Evolutionary conservation across 2,329 filamentous ascomycete species (phyloP).

Genomic region (Fusarium continuum): DNA sequence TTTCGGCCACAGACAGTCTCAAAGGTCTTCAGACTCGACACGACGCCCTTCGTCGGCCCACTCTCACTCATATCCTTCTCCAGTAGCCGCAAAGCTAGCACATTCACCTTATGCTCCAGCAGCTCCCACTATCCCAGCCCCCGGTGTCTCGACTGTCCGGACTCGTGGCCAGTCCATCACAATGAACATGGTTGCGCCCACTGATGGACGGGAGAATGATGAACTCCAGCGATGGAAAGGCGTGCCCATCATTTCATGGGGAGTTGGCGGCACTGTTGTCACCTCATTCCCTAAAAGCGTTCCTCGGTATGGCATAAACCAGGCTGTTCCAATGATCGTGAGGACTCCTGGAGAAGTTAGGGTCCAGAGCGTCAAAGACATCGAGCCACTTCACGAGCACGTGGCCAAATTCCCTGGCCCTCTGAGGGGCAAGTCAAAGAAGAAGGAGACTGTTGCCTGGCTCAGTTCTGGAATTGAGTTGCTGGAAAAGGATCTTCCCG

Average conservation of each 20-base stretch:
- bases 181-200: conserved; percentile 68
- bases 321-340: conserved; percentile 78
- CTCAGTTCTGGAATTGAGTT: conserved; percentile 77
- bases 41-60: conserved; percentile 66
- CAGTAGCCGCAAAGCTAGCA: conserved; percentile 40
- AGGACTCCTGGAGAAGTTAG: conserved; percentile 84
- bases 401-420: conserved; percentile 89
- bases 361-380: conserved; percentile 77
- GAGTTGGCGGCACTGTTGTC: conserved; percentile 82
- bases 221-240: conserved; percentile 91
- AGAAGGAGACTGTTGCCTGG: conserved; percentile 91
- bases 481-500: conserved; percentile 69
- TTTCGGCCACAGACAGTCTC: conserved; percentile 50
- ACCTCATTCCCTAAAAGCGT: conserved; percentile 90
- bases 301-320: conserved; percentile 82
- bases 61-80: conserved; percentile 54
- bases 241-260: conserved; percentile 85
- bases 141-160: conserved; percentile 45
- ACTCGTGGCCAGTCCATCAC: conserved; percentile 63
- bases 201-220: conserved; percentile 75
- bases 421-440: conserved; percentile 88
- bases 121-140: conserved; percentile 8
- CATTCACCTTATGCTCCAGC: conserved; percentile 44
- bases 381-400: conserved; percentile 75
- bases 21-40: conserved; percentile 53